phyloP scores from a whole-genome alignment of 768 basidiomycete species.

The Leccinum subgranulosum region DNA sequence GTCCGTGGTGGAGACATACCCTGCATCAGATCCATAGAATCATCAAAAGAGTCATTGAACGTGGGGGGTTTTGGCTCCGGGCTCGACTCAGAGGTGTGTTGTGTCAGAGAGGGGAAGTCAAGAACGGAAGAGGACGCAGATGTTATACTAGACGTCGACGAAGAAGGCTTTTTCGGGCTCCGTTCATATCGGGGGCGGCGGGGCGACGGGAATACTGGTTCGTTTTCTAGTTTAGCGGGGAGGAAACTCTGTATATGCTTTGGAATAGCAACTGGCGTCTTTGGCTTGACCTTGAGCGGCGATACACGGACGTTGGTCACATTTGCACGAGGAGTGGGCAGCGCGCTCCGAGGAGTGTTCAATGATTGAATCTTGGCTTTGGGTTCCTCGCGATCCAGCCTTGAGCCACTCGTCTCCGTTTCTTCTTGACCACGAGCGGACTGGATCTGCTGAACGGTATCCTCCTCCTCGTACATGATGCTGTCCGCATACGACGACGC shows the following conservation, averaged over 20 bases:
- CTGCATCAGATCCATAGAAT: conserved; percentile 37
- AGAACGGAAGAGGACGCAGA: conserved; percentile 28
- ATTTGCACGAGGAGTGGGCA: conserved; percentile 38
- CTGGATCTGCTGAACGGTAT: conserved; percentile 24
- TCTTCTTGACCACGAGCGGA: conserved; percentile 42
- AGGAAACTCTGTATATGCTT: conserved; percentile 62
- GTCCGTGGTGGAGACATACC: conserved; percentile 55
- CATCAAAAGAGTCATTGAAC: conserved; percentile 36
- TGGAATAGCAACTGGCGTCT: conserved; percentile 51
- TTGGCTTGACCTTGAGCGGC: conserved; percentile 53
- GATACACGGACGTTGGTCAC: conserved; percentile 36
- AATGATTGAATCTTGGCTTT: conserved; percentile 47
- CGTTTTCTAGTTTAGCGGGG: conserved; percentile 62
- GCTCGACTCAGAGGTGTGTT: conserved; percentile 37
- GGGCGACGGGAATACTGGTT: conserved; percentile 46
- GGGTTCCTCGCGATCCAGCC: conserved; percentile 48
- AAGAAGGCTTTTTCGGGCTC: conserved; percentile 27
- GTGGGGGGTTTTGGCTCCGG: conserved; percentile 37
- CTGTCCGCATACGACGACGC: conserved; percentile 21
- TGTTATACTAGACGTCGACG: conserved; percentile 21
- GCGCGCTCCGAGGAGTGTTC: conserved; percentile 19
- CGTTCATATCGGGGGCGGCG: conserved; percentile 29
- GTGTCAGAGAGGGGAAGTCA: conserved; percentile 54
- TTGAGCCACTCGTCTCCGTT: conserved; percentile 27
- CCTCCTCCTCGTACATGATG: conserved; percentile 30